Evolutionary conservation across 148 eudicot genomes (phyloP).

Genomic region (Chenopodium quinoa): DNA sequence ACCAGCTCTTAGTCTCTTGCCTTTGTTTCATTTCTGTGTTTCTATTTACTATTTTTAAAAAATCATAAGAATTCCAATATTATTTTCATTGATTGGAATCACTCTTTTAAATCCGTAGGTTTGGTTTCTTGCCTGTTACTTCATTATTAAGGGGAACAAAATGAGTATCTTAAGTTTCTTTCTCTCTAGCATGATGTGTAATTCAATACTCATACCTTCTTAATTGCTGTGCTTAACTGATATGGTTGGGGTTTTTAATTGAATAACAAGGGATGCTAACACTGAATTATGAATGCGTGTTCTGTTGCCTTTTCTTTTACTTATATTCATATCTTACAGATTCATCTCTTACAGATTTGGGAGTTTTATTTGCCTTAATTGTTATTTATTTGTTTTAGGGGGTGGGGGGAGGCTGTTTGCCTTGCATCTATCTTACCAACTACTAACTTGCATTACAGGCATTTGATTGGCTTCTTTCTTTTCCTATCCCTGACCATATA

Average conservation of each 20-base stretch:
- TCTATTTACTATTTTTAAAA: neutral
- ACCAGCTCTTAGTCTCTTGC: neutral
- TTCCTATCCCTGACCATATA: constrained; percentile 81
- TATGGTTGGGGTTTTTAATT: neutral
- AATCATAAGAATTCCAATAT: neutral
- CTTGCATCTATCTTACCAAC: constrained; percentile 2
- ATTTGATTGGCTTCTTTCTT: constrained; percentile 90
- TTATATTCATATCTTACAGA: neutral
- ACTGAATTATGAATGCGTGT: neutral
- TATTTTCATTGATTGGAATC: neutral
- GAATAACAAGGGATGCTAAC: neutral
- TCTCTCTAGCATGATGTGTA: neutral
- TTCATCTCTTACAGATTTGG: too few species aligned
- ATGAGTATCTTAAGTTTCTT: neutral
- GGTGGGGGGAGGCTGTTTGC: neutral
- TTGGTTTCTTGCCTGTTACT: neutral
- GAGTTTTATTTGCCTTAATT: neutral
- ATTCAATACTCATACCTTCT: neutral
- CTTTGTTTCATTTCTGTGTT: neutral
- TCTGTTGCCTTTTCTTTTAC: neutral
- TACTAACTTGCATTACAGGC: constrained; percentile 51
- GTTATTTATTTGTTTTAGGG: neutral
- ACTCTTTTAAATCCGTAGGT: neutral
- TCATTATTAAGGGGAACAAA: neutral
- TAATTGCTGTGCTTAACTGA: neutral